These are phyloP conservation scores for Paraleonurus japonicus DNA, from an alignment of 257 asterid genomes.

Conservation along the genomic window DNA sequence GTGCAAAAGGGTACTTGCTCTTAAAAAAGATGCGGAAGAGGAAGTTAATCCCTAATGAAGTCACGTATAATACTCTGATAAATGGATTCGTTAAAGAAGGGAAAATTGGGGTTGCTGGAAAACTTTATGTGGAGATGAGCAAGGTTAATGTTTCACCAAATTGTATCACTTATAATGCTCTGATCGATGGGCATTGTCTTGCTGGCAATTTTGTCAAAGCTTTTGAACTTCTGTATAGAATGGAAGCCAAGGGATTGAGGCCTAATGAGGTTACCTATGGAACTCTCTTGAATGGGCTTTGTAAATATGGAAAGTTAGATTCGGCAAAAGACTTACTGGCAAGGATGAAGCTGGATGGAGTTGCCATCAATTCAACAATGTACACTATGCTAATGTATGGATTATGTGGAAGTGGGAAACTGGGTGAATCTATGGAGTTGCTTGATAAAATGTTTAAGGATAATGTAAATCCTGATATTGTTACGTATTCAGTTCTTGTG, in stretches of 20 bases:
- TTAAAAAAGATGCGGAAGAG: slow-evolving; percentile 67
- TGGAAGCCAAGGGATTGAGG: slow-evolving; percentile 54
- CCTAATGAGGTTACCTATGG: slow-evolving; percentile 81
- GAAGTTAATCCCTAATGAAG: slow-evolving; percentile 64
- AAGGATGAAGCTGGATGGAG: slow-evolving; percentile 49
- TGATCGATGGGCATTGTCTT: slow-evolving; percentile 75
- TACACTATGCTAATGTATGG: slow-evolving; percentile 74
- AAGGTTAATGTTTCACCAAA: slow-evolving; percentile 57
- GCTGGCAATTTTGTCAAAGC: slow-evolving; percentile 62
- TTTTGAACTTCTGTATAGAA: slow-evolving; percentile 52
- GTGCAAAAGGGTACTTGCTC: slow-evolving; percentile 74
- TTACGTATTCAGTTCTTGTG: slow-evolving; percentile 77
- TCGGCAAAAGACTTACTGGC: slow-evolving; percentile 54
- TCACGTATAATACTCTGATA: slow-evolving; percentile 82
- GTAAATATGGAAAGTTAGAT: slow-evolving; percentile 63
- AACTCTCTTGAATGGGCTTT: slow-evolving; percentile 72
- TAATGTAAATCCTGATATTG: slow-evolving; percentile 53
- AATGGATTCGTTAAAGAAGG: slow-evolving; percentile 83
- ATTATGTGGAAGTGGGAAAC: slow-evolving; percentile 50
- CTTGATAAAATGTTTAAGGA: slow-evolving; percentile 52
- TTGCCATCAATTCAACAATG: slow-evolving; percentile 42
- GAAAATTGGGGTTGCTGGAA: slow-evolving; percentile 57
- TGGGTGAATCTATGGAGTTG: slow-evolving; percentile 47
- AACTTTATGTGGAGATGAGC: slow-evolving; percentile 67
- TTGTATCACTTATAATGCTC: slow-evolving; percentile 61